A percentile compares a stretch with the other conserved stretches of the same genome.
Conservation (phyloP, 768 basidiomycete genomes). For the Kwoniella heveanensis region DNA sequence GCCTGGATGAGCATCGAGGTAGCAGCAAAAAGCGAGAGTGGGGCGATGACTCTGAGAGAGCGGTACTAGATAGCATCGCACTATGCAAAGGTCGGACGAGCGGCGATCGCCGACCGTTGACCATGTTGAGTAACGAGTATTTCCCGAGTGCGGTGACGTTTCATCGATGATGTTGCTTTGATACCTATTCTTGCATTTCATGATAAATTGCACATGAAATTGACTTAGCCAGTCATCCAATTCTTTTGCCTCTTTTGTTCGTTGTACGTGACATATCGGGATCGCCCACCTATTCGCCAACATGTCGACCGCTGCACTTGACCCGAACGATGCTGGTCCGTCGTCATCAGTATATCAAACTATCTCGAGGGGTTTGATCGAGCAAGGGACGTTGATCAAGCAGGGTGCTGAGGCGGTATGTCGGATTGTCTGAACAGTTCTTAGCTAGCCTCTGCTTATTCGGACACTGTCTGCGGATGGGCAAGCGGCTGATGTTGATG, state of each 20-base stretch:
- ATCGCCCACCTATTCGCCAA: no score
- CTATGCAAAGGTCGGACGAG: neutral
- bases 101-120: neutral
- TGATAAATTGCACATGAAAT: no score
- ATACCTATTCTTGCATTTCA: no score
- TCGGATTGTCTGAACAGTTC: no score
- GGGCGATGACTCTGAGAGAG: no score
- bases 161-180: neutral
- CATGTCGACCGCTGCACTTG: no score
- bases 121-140: neutral
- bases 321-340: neutral
- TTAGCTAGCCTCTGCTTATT: neutral
- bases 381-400: conserved; percentile 56
- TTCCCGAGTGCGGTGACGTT: neutral
- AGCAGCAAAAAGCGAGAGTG: neutral
- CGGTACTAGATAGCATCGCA: neutral
- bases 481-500: no score
- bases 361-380: conserved; percentile 31
- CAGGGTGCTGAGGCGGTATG: conserved; percentile 62
- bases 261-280: no score
- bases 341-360: neutral
- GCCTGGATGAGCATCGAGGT: no score
- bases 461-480: no score
- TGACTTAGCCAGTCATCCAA: no score
- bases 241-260: no score